Evolutionary conservation across 257 asterid species (phyloP).

Genomic region (Phtheirospermum japonicum): DNA sequence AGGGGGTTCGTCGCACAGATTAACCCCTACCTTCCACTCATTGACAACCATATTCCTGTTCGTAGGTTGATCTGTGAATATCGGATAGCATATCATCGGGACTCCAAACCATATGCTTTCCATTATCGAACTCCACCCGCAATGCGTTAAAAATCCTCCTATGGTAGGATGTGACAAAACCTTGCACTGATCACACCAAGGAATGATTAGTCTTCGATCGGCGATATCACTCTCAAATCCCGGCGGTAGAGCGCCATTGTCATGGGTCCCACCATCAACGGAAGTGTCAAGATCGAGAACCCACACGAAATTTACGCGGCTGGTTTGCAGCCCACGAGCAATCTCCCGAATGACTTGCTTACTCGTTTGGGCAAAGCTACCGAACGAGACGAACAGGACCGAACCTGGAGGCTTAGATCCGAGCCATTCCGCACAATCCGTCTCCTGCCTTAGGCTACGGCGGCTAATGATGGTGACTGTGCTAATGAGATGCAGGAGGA

Average conservation of each 20-base stretch:
- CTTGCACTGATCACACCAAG: constrained; percentile 17
- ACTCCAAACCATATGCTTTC: constrained; percentile 23
- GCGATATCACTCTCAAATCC: not conserved
- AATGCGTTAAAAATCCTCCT: constrained; percentile 17
- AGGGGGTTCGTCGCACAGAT: not conserved
- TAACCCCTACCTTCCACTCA: constrained; percentile 25
- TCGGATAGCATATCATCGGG: constrained; percentile 23
- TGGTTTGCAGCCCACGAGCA: too few species aligned
- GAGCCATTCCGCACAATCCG: too few species aligned
- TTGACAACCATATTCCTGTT: constrained; percentile 24
- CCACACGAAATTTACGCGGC: constrained; percentile 16
- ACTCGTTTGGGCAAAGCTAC: too few species aligned
- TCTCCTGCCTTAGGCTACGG: too few species aligned
- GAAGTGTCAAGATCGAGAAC: not conserved
- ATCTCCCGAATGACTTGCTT: too few species aligned
- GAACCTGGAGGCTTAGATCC: too few species aligned
- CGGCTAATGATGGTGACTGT: too few species aligned
- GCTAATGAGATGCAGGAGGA: too few species aligned
- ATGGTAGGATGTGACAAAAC: not conserved
- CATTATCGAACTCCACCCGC: constrained; percentile 19
- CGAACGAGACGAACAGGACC: too few species aligned
- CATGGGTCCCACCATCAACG: too few species aligned
- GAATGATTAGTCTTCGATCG: not conserved
- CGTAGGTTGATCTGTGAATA: constrained; percentile 11
- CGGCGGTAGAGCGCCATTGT: not conserved